Evolutionary conservation across 2,329 filamentous ascomycete genomes (phyloP).

Genomic region (Pseudogymnoascus pannorum): DNA sequence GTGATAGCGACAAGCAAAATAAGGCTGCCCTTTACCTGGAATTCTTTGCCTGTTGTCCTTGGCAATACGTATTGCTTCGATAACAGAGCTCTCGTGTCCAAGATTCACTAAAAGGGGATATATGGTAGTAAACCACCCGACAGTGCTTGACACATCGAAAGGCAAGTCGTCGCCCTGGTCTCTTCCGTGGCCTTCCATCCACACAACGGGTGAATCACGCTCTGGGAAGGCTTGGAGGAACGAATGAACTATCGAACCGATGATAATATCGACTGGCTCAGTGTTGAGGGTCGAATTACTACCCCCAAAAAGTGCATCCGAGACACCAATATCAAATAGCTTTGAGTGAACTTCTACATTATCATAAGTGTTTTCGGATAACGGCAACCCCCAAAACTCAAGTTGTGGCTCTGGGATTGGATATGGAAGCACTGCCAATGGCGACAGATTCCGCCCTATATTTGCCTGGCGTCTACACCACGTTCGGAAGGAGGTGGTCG

Average conservation of each 20-base stretch:
- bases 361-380: background rate
- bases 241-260: slow-evolving; percentile 30
- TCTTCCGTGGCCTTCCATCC: slow-evolving; percentile 37
- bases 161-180: slow-evolving; percentile 20
- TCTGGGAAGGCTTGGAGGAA: slow-evolving; percentile 31
- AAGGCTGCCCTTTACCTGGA: slow-evolving; percentile 5
- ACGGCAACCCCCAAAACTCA: background rate
- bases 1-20: background rate
- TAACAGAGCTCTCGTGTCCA: background rate
- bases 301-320: slow-evolving; percentile 30
- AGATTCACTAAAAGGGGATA: slow-evolving; percentile 22
- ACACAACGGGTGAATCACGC: slow-evolving; percentile 31
- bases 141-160: slow-evolving; percentile 29
- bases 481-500: slow-evolving; percentile 27
- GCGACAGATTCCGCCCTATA: background rate
- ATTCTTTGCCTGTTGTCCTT: background rate
- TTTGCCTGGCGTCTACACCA: slow-evolving; percentile 29
- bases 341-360: background rate
- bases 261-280: slow-evolving; percentile 34
- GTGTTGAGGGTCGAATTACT: slow-evolving; percentile 19
- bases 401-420: background rate
- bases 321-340: slow-evolving; percentile 10
- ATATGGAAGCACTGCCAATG: background rate
- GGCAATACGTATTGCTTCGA: background rate
- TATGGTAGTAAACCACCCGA: slow-evolving; percentile 42